phyloP scores from a whole-genome alignment of 257 asterid species.

The Ajuga chamaepitys region DNA sequence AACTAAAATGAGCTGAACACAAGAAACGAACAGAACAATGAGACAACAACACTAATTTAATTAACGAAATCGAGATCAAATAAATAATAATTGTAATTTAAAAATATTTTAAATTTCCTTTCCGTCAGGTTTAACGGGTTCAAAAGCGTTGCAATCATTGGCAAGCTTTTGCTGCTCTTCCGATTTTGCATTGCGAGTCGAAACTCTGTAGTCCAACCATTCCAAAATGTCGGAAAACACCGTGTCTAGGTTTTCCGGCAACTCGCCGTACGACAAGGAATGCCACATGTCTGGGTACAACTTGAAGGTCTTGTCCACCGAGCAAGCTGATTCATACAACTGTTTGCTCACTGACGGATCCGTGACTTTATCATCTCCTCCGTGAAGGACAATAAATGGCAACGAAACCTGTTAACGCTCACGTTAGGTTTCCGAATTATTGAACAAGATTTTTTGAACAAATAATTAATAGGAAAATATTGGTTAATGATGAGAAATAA shows the following conservation, averaged over 20 bases:
- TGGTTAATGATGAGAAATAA: too few relatives aligned
- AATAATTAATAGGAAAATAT: too few relatives aligned
- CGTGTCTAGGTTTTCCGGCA: slow-evolving; percentile 53
- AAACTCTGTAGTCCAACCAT: slow-evolving; percentile 48
- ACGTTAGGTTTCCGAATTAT: too few relatives aligned
- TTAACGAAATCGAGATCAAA: too few relatives aligned
- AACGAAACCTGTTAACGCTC: slow-evolving; percentile 38
- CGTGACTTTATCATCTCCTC: slow-evolving; percentile 48
- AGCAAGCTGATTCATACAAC: slow-evolving; percentile 44
- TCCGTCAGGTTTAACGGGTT: not conserved
- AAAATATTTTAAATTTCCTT: not conserved
- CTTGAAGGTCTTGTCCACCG: slow-evolving; percentile 71
- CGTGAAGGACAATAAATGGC: slow-evolving; percentile 65
- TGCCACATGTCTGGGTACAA: slow-evolving; percentile 95
- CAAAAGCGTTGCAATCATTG: slow-evolving; percentile 9
- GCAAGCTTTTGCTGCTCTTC: slow-evolving; percentile 26
- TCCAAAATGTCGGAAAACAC: slow-evolving; percentile 53
- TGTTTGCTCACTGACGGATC: slow-evolving; percentile 62
- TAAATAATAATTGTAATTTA: too few relatives aligned
- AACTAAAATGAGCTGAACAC: too few relatives aligned
- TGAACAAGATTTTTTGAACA: too few relatives aligned
- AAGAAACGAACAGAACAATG: too few relatives aligned
- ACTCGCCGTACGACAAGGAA: slow-evolving; percentile 76
- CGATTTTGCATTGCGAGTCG: not conserved
- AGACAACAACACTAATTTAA: too few relatives aligned